Evolutionary conservation across 2,329 filamentous ascomycete genomes (phyloP).

Genomic region (Neopestalotiopsis clavispora): DNA sequence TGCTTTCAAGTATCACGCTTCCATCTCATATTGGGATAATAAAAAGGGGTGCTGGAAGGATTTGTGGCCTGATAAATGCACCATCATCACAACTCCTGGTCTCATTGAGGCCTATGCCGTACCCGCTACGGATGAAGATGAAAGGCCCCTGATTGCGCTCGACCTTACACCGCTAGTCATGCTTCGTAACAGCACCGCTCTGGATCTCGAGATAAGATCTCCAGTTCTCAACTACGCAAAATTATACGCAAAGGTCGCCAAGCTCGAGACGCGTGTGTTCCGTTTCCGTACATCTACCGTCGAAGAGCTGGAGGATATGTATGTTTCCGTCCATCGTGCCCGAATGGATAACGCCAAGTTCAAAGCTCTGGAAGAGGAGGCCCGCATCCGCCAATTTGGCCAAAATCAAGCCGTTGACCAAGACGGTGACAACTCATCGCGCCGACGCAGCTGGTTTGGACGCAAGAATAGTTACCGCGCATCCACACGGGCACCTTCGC

Average conservation of each 20-base stretch:
- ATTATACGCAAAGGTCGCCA: slow-evolving; percentile 69
- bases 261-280: slow-evolving; percentile 73
- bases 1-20: slow-evolving; percentile 53
- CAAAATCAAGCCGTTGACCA: slow-evolving; percentile 56
- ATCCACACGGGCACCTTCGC: slow-evolving; percentile 63
- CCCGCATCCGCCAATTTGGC: slow-evolving; percentile 73
- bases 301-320: slow-evolving; percentile 81
- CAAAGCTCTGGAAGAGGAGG: slow-evolving; percentile 70
- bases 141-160: slow-evolving; percentile 65
- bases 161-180: slow-evolving; percentile 92
- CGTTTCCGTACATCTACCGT: slow-evolving; percentile 84
- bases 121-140: slow-evolving; percentile 40
- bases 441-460: slow-evolving; percentile 63
- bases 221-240: slow-evolving; percentile 67
- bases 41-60: slow-evolving; percentile 65
- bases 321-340: slow-evolving; percentile 84
- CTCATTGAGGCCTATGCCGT: slow-evolving; percentile 62
- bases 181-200: slow-evolving; percentile 85
- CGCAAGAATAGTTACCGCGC: slow-evolving; percentile 69
- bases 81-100: slow-evolving; percentile 61
- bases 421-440: slow-evolving; percentile 51
- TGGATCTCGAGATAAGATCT: slow-evolving; percentile 93
- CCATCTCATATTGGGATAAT: slow-evolving; percentile 67
- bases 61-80: slow-evolving; percentile 55
- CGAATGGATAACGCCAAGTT: slow-evolving; percentile 94